Evolutionary conservation across 768 basidiomycete species (phyloP).

Genomic region (Holtermanniella nyarrowii): DNA sequence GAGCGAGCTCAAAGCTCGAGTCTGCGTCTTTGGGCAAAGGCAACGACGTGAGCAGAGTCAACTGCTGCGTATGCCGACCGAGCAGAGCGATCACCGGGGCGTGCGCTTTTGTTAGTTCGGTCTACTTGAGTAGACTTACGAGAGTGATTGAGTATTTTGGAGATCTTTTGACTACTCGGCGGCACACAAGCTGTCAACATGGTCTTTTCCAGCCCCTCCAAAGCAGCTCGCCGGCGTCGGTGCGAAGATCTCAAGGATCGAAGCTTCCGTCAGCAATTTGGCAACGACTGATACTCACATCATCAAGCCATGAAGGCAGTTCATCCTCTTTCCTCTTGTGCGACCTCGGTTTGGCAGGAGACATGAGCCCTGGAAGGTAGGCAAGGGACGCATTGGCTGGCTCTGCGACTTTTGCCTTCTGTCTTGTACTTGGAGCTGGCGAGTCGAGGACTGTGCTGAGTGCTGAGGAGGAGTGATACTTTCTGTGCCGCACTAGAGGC

Average conservation of each 20-base stretch:
- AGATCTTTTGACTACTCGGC: neutral
- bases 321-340: neutral
- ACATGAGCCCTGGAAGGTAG: conserved; percentile 6
- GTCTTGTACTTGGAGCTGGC: neutral
- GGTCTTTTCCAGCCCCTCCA: conserved; percentile 8
- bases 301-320: conserved; percentile 7
- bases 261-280: neutral
- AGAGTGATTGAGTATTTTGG: conserved; percentile 3
- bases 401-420: neutral
- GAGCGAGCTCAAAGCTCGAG: neutral
- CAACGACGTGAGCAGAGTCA: conserved; percentile 10
- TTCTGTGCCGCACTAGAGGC: conserved; percentile 16
- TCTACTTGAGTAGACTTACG: conserved; percentile 2
- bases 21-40: conserved; percentile 14
- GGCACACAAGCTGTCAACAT: conserved; percentile 11
- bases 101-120: conserved; percentile 13
- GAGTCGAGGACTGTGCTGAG: conserved; percentile 7
- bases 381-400: neutral
- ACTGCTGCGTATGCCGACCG: conserved; percentile 18
- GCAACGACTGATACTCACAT: conserved; percentile 7
- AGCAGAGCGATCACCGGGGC: conserved; percentile 18
- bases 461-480: conserved; percentile 28
- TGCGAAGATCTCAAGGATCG: conserved; percentile 13
- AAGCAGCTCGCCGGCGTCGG: conserved; percentile 8
- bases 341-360: neutral